phyloP scores from a whole-genome alignment of 140 eudicot genomes.

The Anethum foeniculum region DNA sequence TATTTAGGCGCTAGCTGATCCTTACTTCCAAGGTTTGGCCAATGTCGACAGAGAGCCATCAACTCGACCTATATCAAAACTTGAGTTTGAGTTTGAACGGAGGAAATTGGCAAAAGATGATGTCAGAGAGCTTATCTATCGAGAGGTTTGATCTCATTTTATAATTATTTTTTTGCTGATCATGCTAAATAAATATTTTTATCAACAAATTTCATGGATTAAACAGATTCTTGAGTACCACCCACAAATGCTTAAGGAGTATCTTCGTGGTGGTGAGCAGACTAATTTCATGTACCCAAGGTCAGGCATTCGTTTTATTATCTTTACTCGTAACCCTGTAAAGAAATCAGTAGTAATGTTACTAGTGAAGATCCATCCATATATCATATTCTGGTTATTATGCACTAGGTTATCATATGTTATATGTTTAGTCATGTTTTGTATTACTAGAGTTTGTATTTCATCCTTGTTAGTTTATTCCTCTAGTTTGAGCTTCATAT shows the following conservation, averaged over 20 bases:
- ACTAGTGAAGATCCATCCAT: not conserved
- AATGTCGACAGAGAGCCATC: conserved; percentile 85
- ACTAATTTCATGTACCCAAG: conserved; percentile 98
- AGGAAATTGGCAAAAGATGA: conserved; percentile 83
- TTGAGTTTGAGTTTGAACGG: conserved; percentile 91
- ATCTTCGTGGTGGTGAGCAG: conserved; percentile 76
- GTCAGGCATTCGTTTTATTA: conserved; percentile 19
- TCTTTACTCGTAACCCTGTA: not conserved
- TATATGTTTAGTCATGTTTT: not conserved
- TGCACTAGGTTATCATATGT: not conserved
- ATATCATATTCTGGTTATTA: not conserved
- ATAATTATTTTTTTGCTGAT: not conserved
- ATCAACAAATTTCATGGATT: conserved; percentile 4
- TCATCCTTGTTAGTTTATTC: not conserved
- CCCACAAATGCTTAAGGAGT: conserved; percentile 92
- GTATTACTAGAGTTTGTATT: not conserved
- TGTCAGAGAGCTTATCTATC: conserved; percentile 84
- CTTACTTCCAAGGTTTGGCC: conserved; percentile 77
- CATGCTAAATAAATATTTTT: conserved; percentile 1
- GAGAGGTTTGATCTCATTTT: conserved; percentile 53
- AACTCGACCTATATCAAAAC: conserved; percentile 77
- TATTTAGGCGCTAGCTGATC: conserved; percentile 75
- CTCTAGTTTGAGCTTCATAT: not conserved
- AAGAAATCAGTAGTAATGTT: not conserved
- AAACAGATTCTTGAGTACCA: conserved; percentile 90